Base-by-base conservation (phyloP, 2,329 filamentous ascomycete species). In the Hypoxylon sp. region DNA sequence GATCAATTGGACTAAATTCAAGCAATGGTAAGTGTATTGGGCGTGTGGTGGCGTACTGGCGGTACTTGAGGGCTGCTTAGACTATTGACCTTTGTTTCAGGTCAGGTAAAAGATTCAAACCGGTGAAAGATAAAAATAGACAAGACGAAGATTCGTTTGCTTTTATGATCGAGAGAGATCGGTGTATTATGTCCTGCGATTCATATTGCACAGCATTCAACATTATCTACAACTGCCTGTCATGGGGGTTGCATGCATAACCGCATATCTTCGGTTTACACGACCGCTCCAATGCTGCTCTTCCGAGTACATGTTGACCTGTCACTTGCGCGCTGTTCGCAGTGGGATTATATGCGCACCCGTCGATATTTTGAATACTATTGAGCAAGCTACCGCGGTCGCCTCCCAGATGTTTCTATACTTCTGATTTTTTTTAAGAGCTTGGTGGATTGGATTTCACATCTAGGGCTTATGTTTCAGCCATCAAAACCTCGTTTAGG, bases 1-100 rank as follows among this genome's bases (percentile, higher is more conserved):
- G 81, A 81, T 51, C 80, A 81, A 74, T 74, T 79, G 46, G 80
- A 82, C 58, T 82, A 64, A 67, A 35, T 37, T 17, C 11, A 27
- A n/a, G 2, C 14, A 51, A 50, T 22, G 58, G 6, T 40, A 17
- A 37, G 35, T 60, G 40, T 46, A 37, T 40, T 30, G 5, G 35
- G 10, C 11, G 53, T 42, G 20, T 27, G 33, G 22, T 59, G 35
- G 61, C 53, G 50, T 55, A 25, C 5, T 7, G 49, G 59, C 48
- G 49, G 58, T 13, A 40, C 20, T 46, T 40, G 25, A 40, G 8
- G 54, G 51, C 30, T 14, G 5, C 44, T 55, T 62, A n/a, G 31
- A 53, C n/a, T 55, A 48, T 61, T 27, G 55, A 48, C 31, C 17
- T 51, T 20, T 20, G 25, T 56, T 30, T 56, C 55, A 59, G 49